phyloP scores from a whole-genome alignment of 164 flowering plant species.

The Buxus sempervirens region DNA sequence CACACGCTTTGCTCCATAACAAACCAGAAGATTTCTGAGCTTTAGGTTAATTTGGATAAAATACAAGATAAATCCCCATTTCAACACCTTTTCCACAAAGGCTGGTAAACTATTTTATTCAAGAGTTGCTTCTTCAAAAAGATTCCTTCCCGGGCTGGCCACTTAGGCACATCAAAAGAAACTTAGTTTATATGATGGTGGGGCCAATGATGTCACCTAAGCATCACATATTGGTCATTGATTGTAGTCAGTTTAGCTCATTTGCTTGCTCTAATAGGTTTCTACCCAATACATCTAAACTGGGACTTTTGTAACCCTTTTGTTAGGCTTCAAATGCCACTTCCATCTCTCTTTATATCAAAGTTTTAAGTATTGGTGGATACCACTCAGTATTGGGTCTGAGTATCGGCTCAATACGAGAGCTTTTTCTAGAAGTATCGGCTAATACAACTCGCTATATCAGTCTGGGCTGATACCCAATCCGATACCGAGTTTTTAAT shows the following conservation, averaged over 20 bases:
- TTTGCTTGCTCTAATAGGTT: slow-evolving; percentile 41
- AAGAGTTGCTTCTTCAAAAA: slow-evolving; percentile 38
- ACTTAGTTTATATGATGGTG: slow-evolving; percentile 5
- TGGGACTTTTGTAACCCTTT: slow-evolving; percentile 3
- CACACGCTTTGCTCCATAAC: slow-evolving; percentile 28
- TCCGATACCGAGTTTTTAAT: too few relatives aligned
- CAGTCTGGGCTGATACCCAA: too few relatives aligned
- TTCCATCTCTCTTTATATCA: too few relatives aligned
- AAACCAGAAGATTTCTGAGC: slow-evolving; percentile 9
- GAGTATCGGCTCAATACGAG: too few relatives aligned
- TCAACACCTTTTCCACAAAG: slow-evolving; percentile 27
- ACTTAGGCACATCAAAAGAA: slow-evolving; percentile 16
- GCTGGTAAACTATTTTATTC: not conserved
- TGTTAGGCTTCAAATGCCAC: not conserved
- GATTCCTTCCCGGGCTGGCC: slow-evolving; percentile 52
- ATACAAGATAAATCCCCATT: not conserved
- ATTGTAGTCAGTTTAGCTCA: slow-evolving; percentile 41
- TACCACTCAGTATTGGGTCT: too few relatives aligned
- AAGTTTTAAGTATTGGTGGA: too few relatives aligned
- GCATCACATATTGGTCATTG: slow-evolving; percentile 6
- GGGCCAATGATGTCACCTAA: slow-evolving; percentile 28
- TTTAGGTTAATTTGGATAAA: too few relatives aligned
- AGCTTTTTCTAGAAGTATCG: too few relatives aligned
- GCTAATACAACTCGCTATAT: too few relatives aligned
- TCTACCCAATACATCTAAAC: slow-evolving; percentile 44